These are phyloP conservation scores for Bretschneidera sinensis DNA, from an alignment of 345 rosid species.

Conservation along the genomic window DNA sequence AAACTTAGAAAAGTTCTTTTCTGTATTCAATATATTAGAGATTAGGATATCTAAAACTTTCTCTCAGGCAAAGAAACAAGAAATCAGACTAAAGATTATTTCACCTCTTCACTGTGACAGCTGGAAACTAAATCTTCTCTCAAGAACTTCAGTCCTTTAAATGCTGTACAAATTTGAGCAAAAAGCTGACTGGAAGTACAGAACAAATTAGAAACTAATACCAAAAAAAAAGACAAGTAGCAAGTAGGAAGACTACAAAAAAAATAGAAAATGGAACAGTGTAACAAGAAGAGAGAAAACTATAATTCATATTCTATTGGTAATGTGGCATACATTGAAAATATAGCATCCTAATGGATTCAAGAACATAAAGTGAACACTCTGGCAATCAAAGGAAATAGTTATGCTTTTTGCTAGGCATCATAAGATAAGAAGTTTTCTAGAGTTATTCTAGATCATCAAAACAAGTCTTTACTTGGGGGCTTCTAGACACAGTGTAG, in stretches of 20 bases:
- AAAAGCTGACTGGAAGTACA: constrained; percentile 70
- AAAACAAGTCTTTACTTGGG: no score
- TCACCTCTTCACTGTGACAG: constrained; percentile 86
- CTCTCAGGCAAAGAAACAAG: constrained; percentile 3
- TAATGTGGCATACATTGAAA: no score
- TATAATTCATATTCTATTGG: not conserved
- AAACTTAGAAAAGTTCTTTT: no score
- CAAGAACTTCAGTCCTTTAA: constrained; percentile 67
- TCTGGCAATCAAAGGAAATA: no score
- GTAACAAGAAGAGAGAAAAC: not conserved
- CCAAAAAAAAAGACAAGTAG: constrained; percentile 9
- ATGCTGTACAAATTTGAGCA: constrained; percentile 57
- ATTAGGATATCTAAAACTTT: not conserved
- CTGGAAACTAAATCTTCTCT: constrained; percentile 88
- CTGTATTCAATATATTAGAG: no score
- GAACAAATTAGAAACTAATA: constrained; percentile 13
- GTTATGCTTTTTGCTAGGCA: not conserved
- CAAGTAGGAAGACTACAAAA: not conserved
- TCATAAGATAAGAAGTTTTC: not conserved
- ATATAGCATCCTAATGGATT: no score
- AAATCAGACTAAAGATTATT: not conserved
- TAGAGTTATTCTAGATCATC: not conserved
- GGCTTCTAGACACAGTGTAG: not conserved
- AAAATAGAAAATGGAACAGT: constrained; percentile 5
- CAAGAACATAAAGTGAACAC: no score